Conservation (phyloP, 345 rosid genomes). For the Psidium friedrichsthalianum region DNA sequence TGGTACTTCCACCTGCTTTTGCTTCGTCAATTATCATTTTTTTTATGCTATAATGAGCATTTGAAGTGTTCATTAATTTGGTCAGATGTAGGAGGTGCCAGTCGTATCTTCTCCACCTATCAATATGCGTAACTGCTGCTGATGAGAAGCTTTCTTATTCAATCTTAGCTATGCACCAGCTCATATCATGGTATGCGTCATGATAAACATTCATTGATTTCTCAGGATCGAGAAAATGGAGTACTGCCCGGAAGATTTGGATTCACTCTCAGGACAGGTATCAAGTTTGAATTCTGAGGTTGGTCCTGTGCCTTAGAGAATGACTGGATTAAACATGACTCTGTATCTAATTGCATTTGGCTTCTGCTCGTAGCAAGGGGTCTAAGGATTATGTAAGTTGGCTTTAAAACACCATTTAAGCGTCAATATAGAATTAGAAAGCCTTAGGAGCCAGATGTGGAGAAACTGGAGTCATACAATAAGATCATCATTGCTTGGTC, state of each 20-base stretch:
- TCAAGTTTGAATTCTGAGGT: neutral
- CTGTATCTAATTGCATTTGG: neutral
- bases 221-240: neutral
- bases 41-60: neutral
- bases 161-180: neutral
- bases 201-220: fast-evolving
- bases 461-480: neutral
- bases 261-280: neutral
- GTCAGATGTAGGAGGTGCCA: too few relatives aligned
- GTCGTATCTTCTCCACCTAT: neutral
- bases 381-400: neutral
- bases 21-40: neutral
- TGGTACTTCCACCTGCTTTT: neutral
- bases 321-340: neutral
- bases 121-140: neutral
- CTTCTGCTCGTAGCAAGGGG: neutral
- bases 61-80: neutral
- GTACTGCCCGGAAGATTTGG: neutral
- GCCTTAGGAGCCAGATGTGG: neutral
- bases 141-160: neutral
- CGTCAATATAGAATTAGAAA: neutral
- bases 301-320: neutral
- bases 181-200: neutral
- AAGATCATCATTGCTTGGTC: neutral
- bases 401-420: neutral